A percentile compares a stretch with the other conserved stretches of the same genome.
Evolutionary conservation across 1,284 basidiomycete species (phyloP).

Genomic region (Gymnopus androsaceus): DNA sequence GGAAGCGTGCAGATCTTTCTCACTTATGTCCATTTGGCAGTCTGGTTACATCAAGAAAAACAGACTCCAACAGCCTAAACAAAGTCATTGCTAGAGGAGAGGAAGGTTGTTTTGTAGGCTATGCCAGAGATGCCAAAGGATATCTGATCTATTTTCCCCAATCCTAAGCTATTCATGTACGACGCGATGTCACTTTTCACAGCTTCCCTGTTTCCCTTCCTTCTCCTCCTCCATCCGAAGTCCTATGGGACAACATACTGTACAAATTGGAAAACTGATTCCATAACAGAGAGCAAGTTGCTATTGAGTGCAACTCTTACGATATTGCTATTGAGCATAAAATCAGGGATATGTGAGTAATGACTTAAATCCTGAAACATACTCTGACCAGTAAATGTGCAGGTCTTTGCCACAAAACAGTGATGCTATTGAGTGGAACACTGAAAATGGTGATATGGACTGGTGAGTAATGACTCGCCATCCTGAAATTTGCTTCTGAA

Average conservation of each 20-base stretch:
- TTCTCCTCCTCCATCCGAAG: not conserved
- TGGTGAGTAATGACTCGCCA: not conserved
- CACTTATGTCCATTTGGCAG: slow-evolving; percentile 15
- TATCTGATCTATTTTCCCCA: not conserved
- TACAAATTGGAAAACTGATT: not conserved
- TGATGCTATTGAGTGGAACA: too few relatives aligned
- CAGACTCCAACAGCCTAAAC: not conserved
- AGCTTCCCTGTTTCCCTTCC: not conserved
- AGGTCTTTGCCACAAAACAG: too few relatives aligned
- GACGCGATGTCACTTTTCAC: not conserved
- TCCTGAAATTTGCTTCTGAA: too few relatives aligned
- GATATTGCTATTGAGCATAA: not conserved
- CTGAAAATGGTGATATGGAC: too few relatives aligned
- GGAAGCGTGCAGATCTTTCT: not conserved
- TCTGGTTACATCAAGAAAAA: not conserved
- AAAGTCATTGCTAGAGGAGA: not conserved
- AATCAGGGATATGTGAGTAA: not conserved
- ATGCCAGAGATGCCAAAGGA: not conserved
- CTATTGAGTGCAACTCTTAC: not conserved
- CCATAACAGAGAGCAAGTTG: not conserved
- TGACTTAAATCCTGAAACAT: too few relatives aligned
- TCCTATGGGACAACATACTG: not conserved
- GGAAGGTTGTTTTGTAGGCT: not conserved
- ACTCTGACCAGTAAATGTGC: too few relatives aligned
- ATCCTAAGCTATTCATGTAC: not conserved